A percentile compares a stretch with the other conserved stretches of the same genome.
Conservation (phyloP, 148 eudicot species). For the Vaccinium darrowii region DNA sequence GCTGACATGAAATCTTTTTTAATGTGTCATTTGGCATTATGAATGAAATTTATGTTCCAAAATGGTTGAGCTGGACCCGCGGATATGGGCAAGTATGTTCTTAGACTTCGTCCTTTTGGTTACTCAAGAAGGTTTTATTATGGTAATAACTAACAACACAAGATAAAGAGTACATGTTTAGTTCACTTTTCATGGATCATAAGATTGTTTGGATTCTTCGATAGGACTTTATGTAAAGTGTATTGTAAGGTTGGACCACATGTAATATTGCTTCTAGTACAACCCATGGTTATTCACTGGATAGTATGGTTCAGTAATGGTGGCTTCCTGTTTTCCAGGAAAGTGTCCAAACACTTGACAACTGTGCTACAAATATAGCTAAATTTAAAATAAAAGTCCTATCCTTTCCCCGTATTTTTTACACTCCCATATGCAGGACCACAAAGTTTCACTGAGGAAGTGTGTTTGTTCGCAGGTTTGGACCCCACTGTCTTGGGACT, state of each 20-base stretch:
- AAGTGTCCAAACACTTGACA: not conserved
- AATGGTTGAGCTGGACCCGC: not conserved
- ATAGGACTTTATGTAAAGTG: not conserved
- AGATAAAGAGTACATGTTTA: not conserved
- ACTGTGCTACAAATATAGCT: not conserved
- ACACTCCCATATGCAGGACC: not conserved
- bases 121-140: not conserved
- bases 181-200: not conserved
- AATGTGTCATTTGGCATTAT: not conserved
- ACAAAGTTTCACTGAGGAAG: not conserved
- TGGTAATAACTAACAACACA: too few relatives aligned
- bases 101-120: not conserved
- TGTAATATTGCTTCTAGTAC: not conserved
- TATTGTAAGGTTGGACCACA: conserved; percentile 1
- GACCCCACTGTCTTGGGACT: not conserved
- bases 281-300: not conserved
- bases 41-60: not conserved
- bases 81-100: not conserved
- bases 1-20: not conserved
- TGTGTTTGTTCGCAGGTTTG: not conserved
- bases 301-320: not conserved
- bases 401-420: not conserved
- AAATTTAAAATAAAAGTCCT: not conserved
- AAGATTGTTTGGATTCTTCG: not conserved
- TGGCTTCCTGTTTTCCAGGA: not conserved